These are phyloP conservation scores for Aureobasidium sp. DNA, from an alignment of 2,329 filamentous ascomycete genomes.

Conservation along the genomic window DNA sequence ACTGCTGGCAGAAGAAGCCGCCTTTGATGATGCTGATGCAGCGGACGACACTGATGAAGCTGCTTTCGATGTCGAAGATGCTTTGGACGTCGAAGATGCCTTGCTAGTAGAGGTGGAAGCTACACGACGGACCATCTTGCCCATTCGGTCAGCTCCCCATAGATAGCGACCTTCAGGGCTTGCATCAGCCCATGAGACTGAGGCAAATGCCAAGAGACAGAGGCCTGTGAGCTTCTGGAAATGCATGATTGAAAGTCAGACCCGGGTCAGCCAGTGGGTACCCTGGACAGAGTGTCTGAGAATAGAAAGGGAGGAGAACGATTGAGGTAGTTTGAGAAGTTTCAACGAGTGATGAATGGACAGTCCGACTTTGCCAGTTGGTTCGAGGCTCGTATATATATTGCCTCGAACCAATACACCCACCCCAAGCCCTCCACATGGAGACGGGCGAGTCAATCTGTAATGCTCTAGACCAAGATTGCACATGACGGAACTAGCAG, in stretches of 20 bases:
- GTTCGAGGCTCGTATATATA: constrained; percentile 13
- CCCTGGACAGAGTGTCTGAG: background rate
- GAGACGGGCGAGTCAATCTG: background rate
- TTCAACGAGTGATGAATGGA: constrained; percentile 9
- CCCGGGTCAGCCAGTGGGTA: background rate
- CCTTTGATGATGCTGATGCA: background rate
- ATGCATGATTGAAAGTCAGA: constrained; percentile 15
- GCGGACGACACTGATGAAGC: background rate
- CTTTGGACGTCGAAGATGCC: background rate
- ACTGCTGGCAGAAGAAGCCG: background rate
- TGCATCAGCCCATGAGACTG: constrained; percentile 14
- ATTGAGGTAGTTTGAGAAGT: constrained; percentile 14
- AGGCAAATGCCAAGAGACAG: constrained; percentile 16
- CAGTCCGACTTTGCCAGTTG: background rate
- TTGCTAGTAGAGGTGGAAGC: background rate
- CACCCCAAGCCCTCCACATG: background rate
- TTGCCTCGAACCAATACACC: background rate
- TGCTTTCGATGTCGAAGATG: background rate
- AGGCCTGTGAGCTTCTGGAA: constrained; percentile 13
- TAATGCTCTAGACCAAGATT: constrained; percentile 3
- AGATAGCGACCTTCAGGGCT: constrained; percentile 11
- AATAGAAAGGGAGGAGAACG: background rate
- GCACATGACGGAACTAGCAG: constrained; percentile 3
- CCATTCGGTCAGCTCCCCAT: constrained; percentile 18
- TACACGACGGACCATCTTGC: constrained; percentile 15